Base-by-base conservation (phyloP, 768 basidiomycete species). In the Rhizopogon vinicolor region DNA sequence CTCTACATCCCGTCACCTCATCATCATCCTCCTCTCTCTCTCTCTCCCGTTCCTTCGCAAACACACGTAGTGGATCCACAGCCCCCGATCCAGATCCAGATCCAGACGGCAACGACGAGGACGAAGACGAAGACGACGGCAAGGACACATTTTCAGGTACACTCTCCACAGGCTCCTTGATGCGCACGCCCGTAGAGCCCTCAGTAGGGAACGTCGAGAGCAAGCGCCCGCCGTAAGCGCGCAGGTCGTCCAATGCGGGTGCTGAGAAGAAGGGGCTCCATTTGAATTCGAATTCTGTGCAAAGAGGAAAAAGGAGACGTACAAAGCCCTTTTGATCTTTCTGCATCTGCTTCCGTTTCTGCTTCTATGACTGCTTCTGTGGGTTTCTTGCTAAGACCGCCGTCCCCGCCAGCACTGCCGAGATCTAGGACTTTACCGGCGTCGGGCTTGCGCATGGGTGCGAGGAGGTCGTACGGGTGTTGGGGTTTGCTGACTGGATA, bases 401-500 rank as follows among this genome's bases (percentile, higher is more conserved):
- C 41, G 7, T 49, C 33, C 4, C 33, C 46, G 0, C 7, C 18
- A 18, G 48, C 35, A 14, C 48, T 49, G 35, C 35, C 14, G 19
- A 16, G 8, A 22, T 49, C 35, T 10, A 22, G 19, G 8, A 49
- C 35, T 22, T 37, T 25, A 0, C 35, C 48, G 3, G 33, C 19
- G 19, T 37, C 48, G 2, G 16, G 68, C 57, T 71, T 76, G 41
- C 72, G 73, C 31, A 91, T 76, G 0, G 95, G 95, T 82, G 89
- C 89, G 3, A 95, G 74, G 2, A 98, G 71, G 68, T 98, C 91
- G 63, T 96, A 97, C 1, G 86, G 84, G 39, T 77, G 72, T 1
- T 81, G 74, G 1, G 79, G 75, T 25, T 78, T 75, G 10, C 80
- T 81, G 12, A 85, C 83, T 84, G 57, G 56, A 25, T 25, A 25